Evolutionary conservation across 805 yeast genomes (phyloP).

Genomic region (Nakazawaea holstii): DNA sequence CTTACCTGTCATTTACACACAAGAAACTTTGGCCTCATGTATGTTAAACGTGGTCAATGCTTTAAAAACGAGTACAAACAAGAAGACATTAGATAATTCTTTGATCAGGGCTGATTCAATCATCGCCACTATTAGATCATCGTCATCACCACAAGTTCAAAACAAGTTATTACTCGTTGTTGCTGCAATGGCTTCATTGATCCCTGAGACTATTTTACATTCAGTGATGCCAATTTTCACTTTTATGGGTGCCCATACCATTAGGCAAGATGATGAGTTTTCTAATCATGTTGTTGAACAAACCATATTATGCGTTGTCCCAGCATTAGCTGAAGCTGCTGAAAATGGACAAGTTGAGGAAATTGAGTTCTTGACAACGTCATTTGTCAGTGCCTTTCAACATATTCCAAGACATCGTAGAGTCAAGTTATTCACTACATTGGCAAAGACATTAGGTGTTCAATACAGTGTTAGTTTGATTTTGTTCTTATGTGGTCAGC

Average conservation of each 20-base stretch:
- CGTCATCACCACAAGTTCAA: constrained; percentile 92
- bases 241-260: constrained; percentile 97
- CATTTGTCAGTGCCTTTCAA: constrained; percentile 90
- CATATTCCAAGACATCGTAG: constrained; percentile 97
- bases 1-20: constrained; percentile 84
- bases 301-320: constrained; percentile 84
- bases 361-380: constrained; percentile 76
- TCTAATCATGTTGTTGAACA: constrained; percentile 90
- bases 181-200: constrained; percentile 79
- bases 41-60: constrained; percentile 64
- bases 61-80: constrained; percentile 35
- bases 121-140: constrained; percentile 84
- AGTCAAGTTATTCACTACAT: constrained; percentile 73
- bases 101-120: constrained; percentile 83
- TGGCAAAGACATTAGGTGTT: constrained; percentile 71
- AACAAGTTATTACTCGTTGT: constrained; percentile 80
- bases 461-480: constrained; percentile 63
- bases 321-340: constrained; percentile 64
- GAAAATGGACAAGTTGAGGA: constrained; percentile 46
- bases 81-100: constrained; percentile 46
- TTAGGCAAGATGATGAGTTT: constrained; percentile 94
- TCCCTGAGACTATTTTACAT: constrained; percentile 88
- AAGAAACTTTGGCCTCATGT: constrained; percentile 85
- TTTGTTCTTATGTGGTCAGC: constrained; percentile 75
- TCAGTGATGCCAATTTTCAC: constrained; percentile 99